Conservation (phyloP, 1,139 yeast genomes). For the Diutina sp. region DNA sequence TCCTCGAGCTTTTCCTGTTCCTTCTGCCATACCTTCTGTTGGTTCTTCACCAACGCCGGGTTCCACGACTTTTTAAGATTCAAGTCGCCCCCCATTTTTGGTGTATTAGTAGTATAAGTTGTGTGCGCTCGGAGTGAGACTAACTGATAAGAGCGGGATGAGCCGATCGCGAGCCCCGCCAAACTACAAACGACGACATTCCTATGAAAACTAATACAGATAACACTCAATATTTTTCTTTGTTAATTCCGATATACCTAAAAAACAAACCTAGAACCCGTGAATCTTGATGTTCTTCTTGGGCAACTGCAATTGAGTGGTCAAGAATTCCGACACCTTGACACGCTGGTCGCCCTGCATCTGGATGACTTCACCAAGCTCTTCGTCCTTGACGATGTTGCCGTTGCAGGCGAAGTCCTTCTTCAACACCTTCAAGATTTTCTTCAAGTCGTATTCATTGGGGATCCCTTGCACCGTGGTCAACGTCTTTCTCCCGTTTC, state of each 20-base stretch:
- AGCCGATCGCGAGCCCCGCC: not conserved
- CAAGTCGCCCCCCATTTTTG: conserved; percentile 71
- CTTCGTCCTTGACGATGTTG: conserved; percentile 92
- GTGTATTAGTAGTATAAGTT: no score
- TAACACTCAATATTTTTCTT: not conserved
- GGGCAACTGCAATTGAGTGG: conserved; percentile 75
- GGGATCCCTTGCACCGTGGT: conserved; percentile 98
- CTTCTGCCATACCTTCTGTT: conserved; percentile 70
- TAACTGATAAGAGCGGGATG: not conserved
- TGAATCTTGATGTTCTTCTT: conserved; percentile 97
- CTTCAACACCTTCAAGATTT: conserved; percentile 85
- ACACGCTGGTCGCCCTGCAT: conserved; percentile 98
- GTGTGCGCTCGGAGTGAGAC: not conserved
- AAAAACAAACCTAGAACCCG: conserved; percentile 55
- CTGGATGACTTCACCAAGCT: conserved; percentile 94
- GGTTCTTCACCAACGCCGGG: conserved; percentile 78
- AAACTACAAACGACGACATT: no score
- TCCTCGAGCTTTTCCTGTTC: conserved; percentile 74
- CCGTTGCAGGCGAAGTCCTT: conserved; percentile 99
- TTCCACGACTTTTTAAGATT: conserved; percentile 94
- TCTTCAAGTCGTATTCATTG: conserved; percentile 85
- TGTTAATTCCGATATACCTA: not conserved
- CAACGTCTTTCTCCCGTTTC: conserved; percentile 98
- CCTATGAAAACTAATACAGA: no score
- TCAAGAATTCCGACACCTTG: conserved; percentile 88